These are phyloP conservation scores for Eimeria praecox DNA, from an alignment of 169 alveolate species.

Conservation along the genomic window DNA sequence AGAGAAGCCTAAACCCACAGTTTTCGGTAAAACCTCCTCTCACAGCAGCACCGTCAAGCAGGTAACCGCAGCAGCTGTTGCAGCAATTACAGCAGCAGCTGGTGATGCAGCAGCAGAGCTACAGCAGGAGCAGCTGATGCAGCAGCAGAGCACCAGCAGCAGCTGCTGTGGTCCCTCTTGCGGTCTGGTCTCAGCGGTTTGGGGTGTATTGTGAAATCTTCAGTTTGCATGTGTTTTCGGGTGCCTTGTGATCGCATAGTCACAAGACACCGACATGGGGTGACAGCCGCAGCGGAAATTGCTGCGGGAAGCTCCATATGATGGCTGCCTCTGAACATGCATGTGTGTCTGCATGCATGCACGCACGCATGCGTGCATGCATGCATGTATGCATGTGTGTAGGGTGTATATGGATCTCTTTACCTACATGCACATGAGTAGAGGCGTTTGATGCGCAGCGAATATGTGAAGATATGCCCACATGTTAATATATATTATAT, in stretches of 20 bases:
- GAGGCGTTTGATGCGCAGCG: background rate
- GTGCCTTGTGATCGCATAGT: background rate
- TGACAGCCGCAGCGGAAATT: background rate
- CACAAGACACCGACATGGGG: background rate
- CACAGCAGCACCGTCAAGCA: conserved; percentile 9
- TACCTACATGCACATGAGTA: background rate
- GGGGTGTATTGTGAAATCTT: background rate
- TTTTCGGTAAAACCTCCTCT: background rate
- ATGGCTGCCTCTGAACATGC: background rate
- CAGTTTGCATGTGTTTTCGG: background rate
- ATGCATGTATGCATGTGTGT: background rate
- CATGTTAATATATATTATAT: background rate
- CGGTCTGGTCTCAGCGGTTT: background rate
- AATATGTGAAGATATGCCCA: background rate
- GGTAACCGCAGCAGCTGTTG: background rate
- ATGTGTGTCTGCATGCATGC: background rate
- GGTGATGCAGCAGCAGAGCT: background rate
- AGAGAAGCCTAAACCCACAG: background rate
- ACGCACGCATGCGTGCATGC: background rate
- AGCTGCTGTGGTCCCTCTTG: background rate
- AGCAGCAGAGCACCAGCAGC: background rate
- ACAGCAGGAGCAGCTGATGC: background rate
- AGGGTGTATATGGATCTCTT: background rate
- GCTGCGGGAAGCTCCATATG: conserved; percentile 3
- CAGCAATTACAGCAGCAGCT: background rate